Base-by-base conservation (phyloP, 2,329 filamentous ascomycete genomes). In the Ophiocordyceps robertsii region DNA sequence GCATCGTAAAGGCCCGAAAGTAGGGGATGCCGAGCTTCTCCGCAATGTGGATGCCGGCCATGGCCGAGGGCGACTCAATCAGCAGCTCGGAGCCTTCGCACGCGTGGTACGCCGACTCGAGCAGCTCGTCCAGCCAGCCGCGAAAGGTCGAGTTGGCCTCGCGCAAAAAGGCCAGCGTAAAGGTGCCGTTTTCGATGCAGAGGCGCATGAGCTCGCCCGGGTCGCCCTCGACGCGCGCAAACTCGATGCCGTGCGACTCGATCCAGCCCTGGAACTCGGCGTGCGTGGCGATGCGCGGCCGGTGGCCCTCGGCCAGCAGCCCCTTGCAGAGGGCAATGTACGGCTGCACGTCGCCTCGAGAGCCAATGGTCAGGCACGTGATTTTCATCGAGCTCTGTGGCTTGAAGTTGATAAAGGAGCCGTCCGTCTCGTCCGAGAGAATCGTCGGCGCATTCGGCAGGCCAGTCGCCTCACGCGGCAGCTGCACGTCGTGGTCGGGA, bases 1-100 rank as follows among this genome's bases (percentile, higher is more conserved):
- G 92, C 92, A 98, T 98, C 16, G 88, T 94, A 58, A 98, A 98
- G 0, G 89, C 90, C 43, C 92, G 80, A 67, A 96, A 96, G 61
- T 98, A 98, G 0, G 92, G 92, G 37, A 98, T 93, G 13, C 77
- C 73, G 2, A 98, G 72, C 21, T 88, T 87, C 64, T 98, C 92
- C 1, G 92, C 92, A 50, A 98, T 94, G 60, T 98, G 92, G 42
- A 98, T 95, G 24, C 92, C 92, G 1, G 84, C 88, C 92, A 98
- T 98, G 13, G 92, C 88, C 44, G 86, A 94, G 0, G 92, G 92
- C 38, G 86, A 94, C 60, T 98, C 92, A 46, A 98, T 95, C 33
- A 98, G 69, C 29, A 98, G 67, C 58, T 98, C 90, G 2, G 83
- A 84, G 21, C 81, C 84, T 60, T 95, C 78, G 54, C 90, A 96